Evolutionary conservation across 2,329 filamentous ascomycete species (phyloP), one percentile per base, ranked within the genome.

Genomic region (Microcera coccophila): DNA sequence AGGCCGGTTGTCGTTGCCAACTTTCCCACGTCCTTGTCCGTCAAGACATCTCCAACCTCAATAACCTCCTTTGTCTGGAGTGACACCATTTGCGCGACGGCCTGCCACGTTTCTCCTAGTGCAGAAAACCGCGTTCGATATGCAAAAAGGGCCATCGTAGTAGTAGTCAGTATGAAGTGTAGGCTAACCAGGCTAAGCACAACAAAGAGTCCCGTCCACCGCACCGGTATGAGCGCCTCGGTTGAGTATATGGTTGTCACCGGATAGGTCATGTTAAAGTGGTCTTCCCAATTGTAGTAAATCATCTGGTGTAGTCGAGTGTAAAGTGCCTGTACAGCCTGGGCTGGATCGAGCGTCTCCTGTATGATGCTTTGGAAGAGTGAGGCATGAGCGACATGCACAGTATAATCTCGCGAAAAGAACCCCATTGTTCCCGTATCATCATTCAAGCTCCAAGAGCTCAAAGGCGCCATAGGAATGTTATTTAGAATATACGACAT

Each of bases 61-160:
- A 53, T 35, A 10, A 48, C 33, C n/a, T 45, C 50, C 9, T 20
- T 41, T 1, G 47, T 53, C 4, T 46, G 19, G 1, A 47, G 22
- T 3, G 50, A 50, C 2, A 46, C 17, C 10, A 48, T 39, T 16
- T 50, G 36, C 1, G 42, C 35, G 2, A 48, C 20, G 1, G 42
- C 41, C 2, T 53, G 47, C 47, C 50, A 53, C 3, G 41, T 32
- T 10, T 50, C 40, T 2, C 41, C 50, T 0, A 53, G 12, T 5
- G n/a, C 5, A 2, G 50, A 45, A 19, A 38, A 26, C 3, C 15
- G n/a, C 2, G 41, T 53, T 2, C 19, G 36, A 1, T 16, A 3
- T 0, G 38, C 29, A 18, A 53, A 53, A 1, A 50, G 26, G 0
- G 16, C n/a, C 33, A 45, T 22, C 0, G 31, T 40, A 2, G 16